phyloP scores from a whole-genome alignment of 495 filamentous ascomycete genomes.

The Tuber indicum region DNA sequence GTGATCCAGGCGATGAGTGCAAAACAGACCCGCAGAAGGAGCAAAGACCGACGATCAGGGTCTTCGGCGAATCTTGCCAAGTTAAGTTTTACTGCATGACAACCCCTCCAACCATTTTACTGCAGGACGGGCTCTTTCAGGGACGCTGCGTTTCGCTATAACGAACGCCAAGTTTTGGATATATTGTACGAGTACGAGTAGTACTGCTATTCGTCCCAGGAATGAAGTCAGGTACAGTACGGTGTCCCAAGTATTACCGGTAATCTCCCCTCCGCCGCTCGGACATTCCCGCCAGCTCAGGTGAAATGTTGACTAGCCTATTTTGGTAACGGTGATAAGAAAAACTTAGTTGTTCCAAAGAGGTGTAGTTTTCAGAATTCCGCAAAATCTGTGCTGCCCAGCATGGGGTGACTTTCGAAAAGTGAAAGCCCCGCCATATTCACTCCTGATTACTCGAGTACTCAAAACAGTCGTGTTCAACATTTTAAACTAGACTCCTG shows the following conservation, averaged over 20 bases:
- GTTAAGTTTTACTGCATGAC: neutral
- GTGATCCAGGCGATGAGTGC: neutral
- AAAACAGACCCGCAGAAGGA: neutral
- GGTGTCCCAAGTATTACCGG: neutral
- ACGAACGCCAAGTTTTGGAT: neutral
- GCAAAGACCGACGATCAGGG: neutral
- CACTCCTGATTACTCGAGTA: too few relatives aligned
- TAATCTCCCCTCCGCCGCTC: neutral
- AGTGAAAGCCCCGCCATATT: too few relatives aligned
- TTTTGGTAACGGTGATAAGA: neutral
- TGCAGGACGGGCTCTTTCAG: neutral
- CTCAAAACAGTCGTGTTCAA: too few relatives aligned
- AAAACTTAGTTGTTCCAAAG: too few relatives aligned
- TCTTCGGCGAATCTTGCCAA: neutral
- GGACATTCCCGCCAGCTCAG: neutral
- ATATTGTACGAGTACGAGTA: too few relatives aligned
- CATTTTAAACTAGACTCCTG: too few relatives aligned
- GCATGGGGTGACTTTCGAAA: too few relatives aligned
- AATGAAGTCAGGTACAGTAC: too few relatives aligned
- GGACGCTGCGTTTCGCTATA: neutral
- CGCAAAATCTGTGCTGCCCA: too few relatives aligned
- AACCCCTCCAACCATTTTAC: neutral
- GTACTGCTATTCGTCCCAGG: too few relatives aligned
- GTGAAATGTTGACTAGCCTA: neutral
- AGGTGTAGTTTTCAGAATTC: too few relatives aligned